Percentiles rank a stretch among this genome's conserved stretches.
phyloP scores from a whole-genome alignment of 2,329 filamentous ascomycete species.

The Trichoderma gracile region DNA sequence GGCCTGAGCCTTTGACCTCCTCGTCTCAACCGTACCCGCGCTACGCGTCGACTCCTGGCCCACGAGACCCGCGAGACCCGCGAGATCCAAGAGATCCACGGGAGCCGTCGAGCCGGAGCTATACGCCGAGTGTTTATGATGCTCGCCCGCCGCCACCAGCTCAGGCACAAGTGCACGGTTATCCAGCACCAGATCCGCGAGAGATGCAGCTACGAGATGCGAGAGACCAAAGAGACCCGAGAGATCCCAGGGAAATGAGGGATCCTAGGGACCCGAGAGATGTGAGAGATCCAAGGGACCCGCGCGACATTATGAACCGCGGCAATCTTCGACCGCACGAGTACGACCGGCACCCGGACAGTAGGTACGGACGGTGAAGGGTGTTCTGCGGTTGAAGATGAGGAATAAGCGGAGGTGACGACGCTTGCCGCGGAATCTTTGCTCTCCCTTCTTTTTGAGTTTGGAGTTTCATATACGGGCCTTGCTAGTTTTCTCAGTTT shows the following conservation, averaged over 20 bases:
- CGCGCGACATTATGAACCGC: constrained; percentile 45
- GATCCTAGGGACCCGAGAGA: constrained; percentile 41
- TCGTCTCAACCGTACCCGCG: constrained; percentile 45
- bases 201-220: constrained; percentile 42
- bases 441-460: neutral
- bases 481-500: neutral
- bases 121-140: constrained; percentile 50
- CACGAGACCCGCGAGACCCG: constrained; percentile 44
- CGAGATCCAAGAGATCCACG: neutral
- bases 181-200: constrained; percentile 38
- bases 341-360: constrained; percentile 48
- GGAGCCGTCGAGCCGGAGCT: constrained; percentile 44
- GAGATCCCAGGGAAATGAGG: constrained; percentile 34
- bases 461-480: neutral
- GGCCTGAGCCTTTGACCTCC: constrained; percentile 45
- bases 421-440: neutral
- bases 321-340: constrained; percentile 49
- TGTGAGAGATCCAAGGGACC: constrained; percentile 42
- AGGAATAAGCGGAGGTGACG: neutral
- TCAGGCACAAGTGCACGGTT: constrained; percentile 34
- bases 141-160: constrained; percentile 42
- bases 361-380: constrained; percentile 46
- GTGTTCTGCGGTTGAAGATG: neutral
- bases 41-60: constrained; percentile 47
- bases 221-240: constrained; percentile 38